phyloP scores from a whole-genome alignment of 2,329 filamentous ascomycete species.

The Alternaria triticina region DNA sequence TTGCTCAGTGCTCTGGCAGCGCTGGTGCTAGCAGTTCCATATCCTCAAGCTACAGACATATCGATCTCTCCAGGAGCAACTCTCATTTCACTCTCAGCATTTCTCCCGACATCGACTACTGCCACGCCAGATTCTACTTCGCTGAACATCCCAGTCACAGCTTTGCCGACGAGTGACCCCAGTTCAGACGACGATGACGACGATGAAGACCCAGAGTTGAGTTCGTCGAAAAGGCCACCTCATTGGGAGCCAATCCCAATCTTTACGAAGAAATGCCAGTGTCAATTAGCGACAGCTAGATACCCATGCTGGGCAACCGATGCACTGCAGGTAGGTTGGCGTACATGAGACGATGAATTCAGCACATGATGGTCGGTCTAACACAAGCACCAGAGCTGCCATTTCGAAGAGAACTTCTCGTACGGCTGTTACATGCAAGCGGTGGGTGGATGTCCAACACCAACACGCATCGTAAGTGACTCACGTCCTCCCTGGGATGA shows the following conservation, averaged over 20 bases:
- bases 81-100: constrained; percentile 5
- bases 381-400: constrained; percentile 26
- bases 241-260: constrained; percentile 59
- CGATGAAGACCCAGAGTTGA: background rate
- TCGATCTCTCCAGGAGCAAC: constrained; percentile 2
- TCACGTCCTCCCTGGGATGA: background rate
- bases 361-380: background rate
- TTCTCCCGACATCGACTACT: constrained; percentile 21
- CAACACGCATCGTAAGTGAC: constrained; percentile 32
- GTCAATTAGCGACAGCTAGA: constrained; percentile 26
- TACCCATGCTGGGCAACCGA: constrained; percentile 42
- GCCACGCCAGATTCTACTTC: constrained; percentile 22
- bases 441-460: constrained; percentile 34
- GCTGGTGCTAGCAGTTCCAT: constrained; percentile 14
- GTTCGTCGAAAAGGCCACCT: constrained; percentile 54
- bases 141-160: constrained; percentile 31
- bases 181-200: constrained; percentile 10
- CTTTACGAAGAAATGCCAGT: constrained; percentile 61
- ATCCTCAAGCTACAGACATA: constrained; percentile 11
- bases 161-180: constrained; percentile 7
- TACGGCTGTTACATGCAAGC: constrained; percentile 39
- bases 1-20: constrained; percentile 8
- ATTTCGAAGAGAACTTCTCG: constrained; percentile 41
- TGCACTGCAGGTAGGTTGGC: constrained; percentile 31
- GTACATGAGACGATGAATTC: background rate